Conservation (phyloP, 345 rosid species). For the Eucalyptus polyanthemos region DNA sequence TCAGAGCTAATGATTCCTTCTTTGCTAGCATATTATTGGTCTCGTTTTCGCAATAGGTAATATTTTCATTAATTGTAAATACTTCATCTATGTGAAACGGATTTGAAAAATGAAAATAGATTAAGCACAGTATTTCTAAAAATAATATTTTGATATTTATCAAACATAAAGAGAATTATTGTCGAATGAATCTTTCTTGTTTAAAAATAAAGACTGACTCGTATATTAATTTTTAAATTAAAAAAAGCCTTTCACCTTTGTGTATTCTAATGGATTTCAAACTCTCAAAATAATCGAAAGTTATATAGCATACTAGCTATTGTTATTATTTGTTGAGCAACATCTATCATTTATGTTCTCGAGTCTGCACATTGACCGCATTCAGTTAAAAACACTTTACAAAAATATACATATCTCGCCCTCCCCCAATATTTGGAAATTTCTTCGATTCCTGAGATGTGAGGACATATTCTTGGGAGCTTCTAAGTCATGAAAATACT, state of each 20-base stretch:
- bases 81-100: not conserved
- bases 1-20: not conserved
- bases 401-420: not conserved
- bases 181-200: not conserved
- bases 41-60: fast-evolving
- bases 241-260: not conserved
- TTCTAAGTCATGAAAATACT: not conserved
- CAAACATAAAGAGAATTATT: not conserved
- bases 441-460: not conserved
- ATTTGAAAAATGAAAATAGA: too few species aligned
- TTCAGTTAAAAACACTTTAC: not conserved
- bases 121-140: not conserved
- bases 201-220: not conserved
- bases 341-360: not conserved
- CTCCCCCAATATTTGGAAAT: not conserved
- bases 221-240: too few species aligned
- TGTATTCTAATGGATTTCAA: not conserved
- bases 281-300: not conserved
- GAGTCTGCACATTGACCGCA: not conserved
- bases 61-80: too few species aligned
- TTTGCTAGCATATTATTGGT: not conserved
- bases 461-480: not conserved
- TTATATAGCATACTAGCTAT: not conserved
- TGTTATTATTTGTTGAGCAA: not conserved
- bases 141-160: too few species aligned